A percentile compares a stretch with the other conserved stretches of the same genome.
Evolutionary conservation across 768 basidiomycete species (phyloP).

Genomic region (Pholiota microspora): DNA sequence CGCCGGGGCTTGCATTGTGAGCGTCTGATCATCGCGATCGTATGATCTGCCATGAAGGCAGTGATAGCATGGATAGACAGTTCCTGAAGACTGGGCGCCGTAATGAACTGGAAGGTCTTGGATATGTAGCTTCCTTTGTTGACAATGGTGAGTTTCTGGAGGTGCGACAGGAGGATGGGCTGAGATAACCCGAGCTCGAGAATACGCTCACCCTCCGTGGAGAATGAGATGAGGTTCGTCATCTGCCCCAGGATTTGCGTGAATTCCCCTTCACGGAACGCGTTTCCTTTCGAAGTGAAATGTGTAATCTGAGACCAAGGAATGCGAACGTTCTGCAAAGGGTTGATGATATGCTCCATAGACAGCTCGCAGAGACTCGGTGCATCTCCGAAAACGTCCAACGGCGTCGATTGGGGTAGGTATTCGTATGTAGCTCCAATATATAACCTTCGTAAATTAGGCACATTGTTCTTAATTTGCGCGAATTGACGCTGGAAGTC

Average conservation of each 20-base stretch:
- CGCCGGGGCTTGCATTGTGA: conserved; percentile 15
- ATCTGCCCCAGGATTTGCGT: conserved; percentile 18
- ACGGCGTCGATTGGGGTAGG: conserved; percentile 1
- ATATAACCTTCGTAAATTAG: conserved; percentile 14
- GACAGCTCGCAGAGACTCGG: conserved; percentile 17
- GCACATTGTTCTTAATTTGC: conserved; percentile 12
- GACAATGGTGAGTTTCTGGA: conserved; percentile 15
- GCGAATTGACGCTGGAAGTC: conserved; percentile 12
- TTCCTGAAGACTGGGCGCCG: conserved; percentile 18
- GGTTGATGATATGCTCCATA: conserved; percentile 13
- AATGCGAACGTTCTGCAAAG: conserved; percentile 17
- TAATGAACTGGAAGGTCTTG: conserved; percentile 21
- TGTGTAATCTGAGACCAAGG: conserved; percentile 24
- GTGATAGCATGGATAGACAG: conserved; percentile 17
- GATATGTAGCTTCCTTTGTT: conserved; percentile 24
- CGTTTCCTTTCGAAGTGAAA: conserved; percentile 14
- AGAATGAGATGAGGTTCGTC: conserved; percentile 16
- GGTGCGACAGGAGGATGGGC: conserved; percentile 18
- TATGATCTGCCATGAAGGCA: conserved; percentile 14
- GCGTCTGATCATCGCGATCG: conserved; percentile 17
- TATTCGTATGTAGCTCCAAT: conserved; percentile 6
- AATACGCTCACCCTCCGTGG: conserved; percentile 20
- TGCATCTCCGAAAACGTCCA: conserved; percentile 22
- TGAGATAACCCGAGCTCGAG: conserved; percentile 19
- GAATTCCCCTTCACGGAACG: conserved; percentile 24